Base-by-base conservation (phyloP, 805 yeast genomes). In the Metschnikowia borealis region DNA sequence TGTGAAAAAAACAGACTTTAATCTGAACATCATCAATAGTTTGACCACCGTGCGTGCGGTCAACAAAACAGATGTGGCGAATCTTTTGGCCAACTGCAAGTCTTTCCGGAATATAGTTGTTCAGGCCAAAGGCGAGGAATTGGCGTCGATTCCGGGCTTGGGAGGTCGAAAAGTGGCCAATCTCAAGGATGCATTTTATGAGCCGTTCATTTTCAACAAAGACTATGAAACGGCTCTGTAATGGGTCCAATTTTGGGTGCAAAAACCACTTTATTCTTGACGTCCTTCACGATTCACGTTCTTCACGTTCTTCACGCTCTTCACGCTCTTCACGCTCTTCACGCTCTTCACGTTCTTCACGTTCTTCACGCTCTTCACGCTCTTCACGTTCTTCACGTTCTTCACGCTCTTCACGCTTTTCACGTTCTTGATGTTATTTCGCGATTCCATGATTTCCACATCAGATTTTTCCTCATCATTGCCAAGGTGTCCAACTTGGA, bases 401-500 rank as follows among this genome's bases (percentile, higher is more conserved):
- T 26, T 26, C 3, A 23, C 29, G 29, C 7, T 8, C 1, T 26
- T 26, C 29, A 26, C 11, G 29, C 8, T 6, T 2, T 6, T 23
- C 8, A n/a, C n/a, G n/a, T n/a, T n/a, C n/a, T n/a, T n/a, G n/a
- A 6, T 21, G n/a, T n/a, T n/a, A n/a, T n/a, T n/a, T n/a, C 3
- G 3, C 20, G 20, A 18, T 7, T 23, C 23, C 26, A 23, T 23
- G 26, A 23, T 23, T 7, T 23, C 26, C 8, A 7, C 7, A 23
- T 18, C 20, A 18, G 20, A 18, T 18, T 18, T 2, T 18, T 18
- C 3, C 2, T 18, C 3, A 85, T 92, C 44, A 77, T 94, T 54
- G 96, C 89, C 54, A 94, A 94, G 77, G 97, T 91, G 54, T 86
- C 97, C 34, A 94, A 94, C 73, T 77, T 94, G 69, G 99, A 94